phyloP scores from a whole-genome alignment of 2,329 filamentous ascomycete species.

The Penicillium concentricum region DNA sequence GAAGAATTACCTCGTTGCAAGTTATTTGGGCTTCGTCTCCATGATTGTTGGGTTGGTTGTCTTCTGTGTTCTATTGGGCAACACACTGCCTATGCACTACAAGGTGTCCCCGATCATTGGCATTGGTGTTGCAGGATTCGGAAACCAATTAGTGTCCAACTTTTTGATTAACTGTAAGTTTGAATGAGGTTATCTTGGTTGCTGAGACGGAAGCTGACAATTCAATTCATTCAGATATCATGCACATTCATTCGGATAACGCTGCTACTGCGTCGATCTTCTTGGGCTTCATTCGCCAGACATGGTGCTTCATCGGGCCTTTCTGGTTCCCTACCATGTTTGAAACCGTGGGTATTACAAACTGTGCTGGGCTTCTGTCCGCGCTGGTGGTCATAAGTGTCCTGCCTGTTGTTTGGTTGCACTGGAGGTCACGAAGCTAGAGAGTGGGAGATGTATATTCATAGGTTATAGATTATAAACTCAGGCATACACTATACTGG shows the following conservation, averaged over 20 bases:
- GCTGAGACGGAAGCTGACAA: neutral
- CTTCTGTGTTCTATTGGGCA: neutral
- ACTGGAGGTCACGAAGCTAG: neutral
- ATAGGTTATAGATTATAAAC: neutral
- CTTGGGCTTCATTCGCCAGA: neutral
- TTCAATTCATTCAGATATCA: neutral
- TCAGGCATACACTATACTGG: neutral
- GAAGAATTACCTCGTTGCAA: neutral
- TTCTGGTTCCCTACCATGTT: neutral
- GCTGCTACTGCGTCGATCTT: neutral
- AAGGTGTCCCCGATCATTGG: neutral
- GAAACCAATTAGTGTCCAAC: neutral
- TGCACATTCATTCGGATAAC: neutral
- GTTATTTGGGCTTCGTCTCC: neutral
- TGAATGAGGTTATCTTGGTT: neutral
- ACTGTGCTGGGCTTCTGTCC: neutral
- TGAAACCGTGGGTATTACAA: neutral
- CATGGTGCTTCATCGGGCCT: neutral
- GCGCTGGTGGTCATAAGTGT: slow-evolving; percentile 1
- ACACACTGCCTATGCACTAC: neutral
- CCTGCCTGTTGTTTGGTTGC: neutral
- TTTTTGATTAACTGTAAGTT: neutral
- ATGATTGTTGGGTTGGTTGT: neutral
- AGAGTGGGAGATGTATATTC: neutral
- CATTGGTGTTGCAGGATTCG: neutral